Conservation (phyloP, 2,329 filamentous ascomycete genomes). For the Calonectria montana region DNA sequence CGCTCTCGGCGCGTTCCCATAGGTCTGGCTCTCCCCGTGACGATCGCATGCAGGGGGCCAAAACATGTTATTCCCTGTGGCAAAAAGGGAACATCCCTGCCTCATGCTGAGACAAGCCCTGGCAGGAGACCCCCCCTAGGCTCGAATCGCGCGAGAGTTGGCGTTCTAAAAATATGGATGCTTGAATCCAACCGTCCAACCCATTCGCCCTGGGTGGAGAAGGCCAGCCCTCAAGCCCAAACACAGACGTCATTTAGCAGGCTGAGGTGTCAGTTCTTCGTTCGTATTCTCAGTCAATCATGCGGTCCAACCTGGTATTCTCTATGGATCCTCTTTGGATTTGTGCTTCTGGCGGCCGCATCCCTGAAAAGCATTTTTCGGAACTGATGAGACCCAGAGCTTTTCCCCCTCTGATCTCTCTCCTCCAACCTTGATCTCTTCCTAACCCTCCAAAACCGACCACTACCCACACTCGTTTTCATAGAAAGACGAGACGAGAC, state of each 20-base stretch:
- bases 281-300: conserved; percentile 21
- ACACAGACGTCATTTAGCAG: conserved; percentile 20
- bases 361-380: conserved; percentile 4
- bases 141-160: conserved; percentile 3
- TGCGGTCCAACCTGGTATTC: conserved; percentile 21
- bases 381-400: background rate
- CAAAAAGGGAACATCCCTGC: conserved; percentile 7
- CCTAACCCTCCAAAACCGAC: background rate
- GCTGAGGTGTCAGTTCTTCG: conserved; percentile 19
- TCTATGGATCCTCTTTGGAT: conserved; percentile 11
- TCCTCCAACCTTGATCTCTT: background rate
- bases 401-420: background rate
- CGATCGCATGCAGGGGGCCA: conserved; percentile 17
- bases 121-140: background rate
- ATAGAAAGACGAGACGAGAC: background rate
- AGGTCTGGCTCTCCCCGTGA: conserved; percentile 2
- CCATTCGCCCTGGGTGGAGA: conserved; percentile 5
- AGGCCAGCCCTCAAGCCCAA: conserved; percentile 12
- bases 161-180: conserved; percentile 17
- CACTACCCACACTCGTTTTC: conserved; percentile 6
- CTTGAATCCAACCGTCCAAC: conserved; percentile 8
- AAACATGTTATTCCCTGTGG: conserved; percentile 8
- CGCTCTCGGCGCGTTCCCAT: background rate
- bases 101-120: conserved; percentile 11
- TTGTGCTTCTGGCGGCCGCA: background rate